phyloP scores from a whole-genome alignment of 257 asterid genomes.

The Apocynum venetum region DNA sequence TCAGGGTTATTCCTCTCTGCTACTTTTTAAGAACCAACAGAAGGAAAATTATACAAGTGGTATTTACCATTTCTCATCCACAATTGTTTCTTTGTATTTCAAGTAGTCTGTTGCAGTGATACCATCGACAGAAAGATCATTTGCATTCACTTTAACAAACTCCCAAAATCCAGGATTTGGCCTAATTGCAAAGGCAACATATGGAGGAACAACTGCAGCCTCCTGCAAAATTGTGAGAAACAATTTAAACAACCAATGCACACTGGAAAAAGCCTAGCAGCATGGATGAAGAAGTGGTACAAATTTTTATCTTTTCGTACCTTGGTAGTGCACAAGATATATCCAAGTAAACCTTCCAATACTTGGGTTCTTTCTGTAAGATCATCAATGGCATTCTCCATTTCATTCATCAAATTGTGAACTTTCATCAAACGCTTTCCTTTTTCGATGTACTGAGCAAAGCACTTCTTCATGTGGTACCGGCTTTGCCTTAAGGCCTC shows the following conservation, averaged over 20 bases:
- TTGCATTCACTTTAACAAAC: constrained; percentile 68
- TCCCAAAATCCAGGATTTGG: constrained; percentile 96
- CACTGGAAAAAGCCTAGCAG: neutral
- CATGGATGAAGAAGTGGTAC: neutral
- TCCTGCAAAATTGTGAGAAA: constrained; percentile 40
- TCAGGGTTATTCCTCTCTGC: neutral
- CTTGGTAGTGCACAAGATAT: constrained; percentile 88
- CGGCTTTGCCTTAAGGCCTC: constrained; percentile 88
- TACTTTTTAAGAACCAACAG: neutral
- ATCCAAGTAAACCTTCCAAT: constrained; percentile 76
- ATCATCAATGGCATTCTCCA: constrained; percentile 77
- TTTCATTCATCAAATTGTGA: constrained; percentile 65
- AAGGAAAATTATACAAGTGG: neutral
- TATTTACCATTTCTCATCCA: constrained; percentile 65
- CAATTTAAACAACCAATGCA: neutral
- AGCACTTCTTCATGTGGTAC: constrained; percentile 88
- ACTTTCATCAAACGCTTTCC: constrained; percentile 72
- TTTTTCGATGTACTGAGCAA: constrained; percentile 59
- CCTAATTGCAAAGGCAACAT: constrained; percentile 70
- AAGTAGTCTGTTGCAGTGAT: constrained; percentile 68
- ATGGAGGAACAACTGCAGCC: constrained; percentile 89
- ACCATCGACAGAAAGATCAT: constrained; percentile 79
- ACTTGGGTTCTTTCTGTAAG: constrained; percentile 55
- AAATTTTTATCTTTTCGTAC: constrained; percentile 17
- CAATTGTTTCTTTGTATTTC: constrained; percentile 72